Conservation (phyloP, 345 rosid species). For the Ceriops zippeliana region DNA sequence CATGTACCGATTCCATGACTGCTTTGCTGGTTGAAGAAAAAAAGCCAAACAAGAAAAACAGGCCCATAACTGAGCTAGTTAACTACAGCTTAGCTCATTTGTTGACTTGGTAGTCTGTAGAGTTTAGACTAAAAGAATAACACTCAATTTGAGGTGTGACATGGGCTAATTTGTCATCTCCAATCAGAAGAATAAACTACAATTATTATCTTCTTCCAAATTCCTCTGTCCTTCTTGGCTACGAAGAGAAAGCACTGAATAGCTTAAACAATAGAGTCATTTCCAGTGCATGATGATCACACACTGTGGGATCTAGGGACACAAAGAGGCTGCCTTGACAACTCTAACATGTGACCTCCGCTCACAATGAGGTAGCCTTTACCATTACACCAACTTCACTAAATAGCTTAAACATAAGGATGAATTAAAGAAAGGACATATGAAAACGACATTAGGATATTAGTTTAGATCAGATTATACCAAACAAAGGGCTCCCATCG, state of each 20-base stretch:
- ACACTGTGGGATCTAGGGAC: background rate
- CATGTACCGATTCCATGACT: background rate
- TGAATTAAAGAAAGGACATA: background rate
- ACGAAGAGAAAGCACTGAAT: background rate
- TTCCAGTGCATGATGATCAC: too few species aligned
- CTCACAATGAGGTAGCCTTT: too few species aligned
- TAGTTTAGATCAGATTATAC: constrained; percentile 27
- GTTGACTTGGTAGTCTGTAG: too few species aligned
- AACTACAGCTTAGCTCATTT: too few species aligned
- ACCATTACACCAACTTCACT: too few species aligned
- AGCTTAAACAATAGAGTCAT: too few species aligned
- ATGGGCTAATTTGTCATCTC: too few species aligned
- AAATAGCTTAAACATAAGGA: background rate
- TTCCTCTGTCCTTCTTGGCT: background rate
- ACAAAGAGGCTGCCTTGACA: too few species aligned
- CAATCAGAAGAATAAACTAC: background rate
- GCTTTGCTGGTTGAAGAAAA: background rate
- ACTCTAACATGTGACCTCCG: too few species aligned
- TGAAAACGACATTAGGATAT: background rate
- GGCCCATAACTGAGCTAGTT: too few species aligned
- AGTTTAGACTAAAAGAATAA: too few species aligned
- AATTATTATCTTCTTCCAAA: background rate
- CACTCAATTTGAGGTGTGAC: too few species aligned
- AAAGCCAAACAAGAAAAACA: background rate
- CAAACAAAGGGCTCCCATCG: constrained; percentile 81